A percentile compares a stretch with the other conserved stretches of the same genome.
These are phyloP conservation scores for Monosporascus ibericus DNA, from an alignment of 2,329 filamentous ascomycete genomes.

Conservation along the genomic window DNA sequence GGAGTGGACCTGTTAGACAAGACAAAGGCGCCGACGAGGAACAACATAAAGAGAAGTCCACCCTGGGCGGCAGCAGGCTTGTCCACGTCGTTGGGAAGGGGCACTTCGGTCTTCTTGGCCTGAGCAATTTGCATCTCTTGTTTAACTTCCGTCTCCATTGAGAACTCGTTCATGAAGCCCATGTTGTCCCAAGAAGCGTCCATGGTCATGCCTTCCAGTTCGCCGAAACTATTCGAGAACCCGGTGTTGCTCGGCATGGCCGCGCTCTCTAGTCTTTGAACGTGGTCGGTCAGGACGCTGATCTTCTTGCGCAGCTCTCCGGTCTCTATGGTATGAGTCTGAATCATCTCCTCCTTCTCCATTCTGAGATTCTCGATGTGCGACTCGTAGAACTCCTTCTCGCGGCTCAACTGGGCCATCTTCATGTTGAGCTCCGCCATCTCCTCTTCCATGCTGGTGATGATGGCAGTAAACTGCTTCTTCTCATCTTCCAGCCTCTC, in stretches of 20 bases:
- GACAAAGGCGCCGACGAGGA: slow-evolving; percentile 93
- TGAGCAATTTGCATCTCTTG: slow-evolving; percentile 49
- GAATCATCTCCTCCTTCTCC: slow-evolving; percentile 89
- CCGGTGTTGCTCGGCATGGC: slow-evolving; percentile 53
- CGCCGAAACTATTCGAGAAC: slow-evolving; percentile 66
- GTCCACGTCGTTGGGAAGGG: slow-evolving; percentile 44
- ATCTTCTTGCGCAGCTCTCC: slow-evolving; percentile 91
- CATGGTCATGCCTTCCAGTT: slow-evolving; percentile 81
- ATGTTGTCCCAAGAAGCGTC: slow-evolving; percentile 77
- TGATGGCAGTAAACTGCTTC: slow-evolving; percentile 76
- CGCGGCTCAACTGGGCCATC: slow-evolving; percentile 63
- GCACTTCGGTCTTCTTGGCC: slow-evolving; percentile 46
- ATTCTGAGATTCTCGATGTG: slow-evolving; percentile 71
- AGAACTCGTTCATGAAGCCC: slow-evolving; percentile 68
- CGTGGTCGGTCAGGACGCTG: slow-evolving; percentile 68
- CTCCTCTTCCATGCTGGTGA: slow-evolving; percentile 74
- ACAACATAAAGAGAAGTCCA: slow-evolving; percentile 85
- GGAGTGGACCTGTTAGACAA: slow-evolving; percentile 73
- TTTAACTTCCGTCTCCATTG: slow-evolving; percentile 57
- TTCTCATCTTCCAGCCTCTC: slow-evolving; percentile 96
- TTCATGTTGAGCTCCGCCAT: slow-evolving; percentile 62
- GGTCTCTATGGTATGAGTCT: slow-evolving; percentile 81
- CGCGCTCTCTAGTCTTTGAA: slow-evolving; percentile 63
- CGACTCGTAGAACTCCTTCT: slow-evolving; percentile 68
- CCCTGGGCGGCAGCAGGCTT: slow-evolving; percentile 69